Evolutionary conservation across 2,329 filamentous ascomycete genomes (phyloP).

Genomic region (Colletotrichum plurivorum): DNA sequence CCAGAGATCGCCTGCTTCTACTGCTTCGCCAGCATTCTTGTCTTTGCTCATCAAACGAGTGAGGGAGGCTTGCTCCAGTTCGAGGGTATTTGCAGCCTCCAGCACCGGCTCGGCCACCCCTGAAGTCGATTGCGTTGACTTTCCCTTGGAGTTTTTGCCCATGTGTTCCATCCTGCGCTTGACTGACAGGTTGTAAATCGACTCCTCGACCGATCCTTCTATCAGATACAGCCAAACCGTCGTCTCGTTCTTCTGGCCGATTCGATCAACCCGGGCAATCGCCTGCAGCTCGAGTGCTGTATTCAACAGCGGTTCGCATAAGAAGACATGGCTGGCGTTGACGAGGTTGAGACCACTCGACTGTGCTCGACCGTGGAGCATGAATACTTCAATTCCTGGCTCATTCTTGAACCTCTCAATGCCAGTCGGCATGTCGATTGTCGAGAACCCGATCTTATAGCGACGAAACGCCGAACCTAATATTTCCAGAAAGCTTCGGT

Average conservation of each 20-base stretch:
- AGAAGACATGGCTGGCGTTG: slow-evolving; percentile 93
- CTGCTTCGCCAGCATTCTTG: slow-evolving; percentile 82
- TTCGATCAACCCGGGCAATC: slow-evolving; percentile 94
- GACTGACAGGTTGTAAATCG: slow-evolving; percentile 90
- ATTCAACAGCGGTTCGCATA: slow-evolving; percentile 94
- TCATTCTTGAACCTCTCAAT: slow-evolving; percentile 84
- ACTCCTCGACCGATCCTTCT: slow-evolving; percentile 91
- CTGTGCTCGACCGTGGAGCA: slow-evolving; percentile 90
- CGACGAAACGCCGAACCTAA: slow-evolving; percentile 77
- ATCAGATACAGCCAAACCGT: slow-evolving; percentile 97
- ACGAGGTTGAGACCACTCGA: slow-evolving; percentile 92
- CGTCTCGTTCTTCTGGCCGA: slow-evolving; percentile 89
- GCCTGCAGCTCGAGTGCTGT: slow-evolving; percentile 95
- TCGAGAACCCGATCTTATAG: slow-evolving; percentile 81
- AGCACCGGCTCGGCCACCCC: slow-evolving; percentile 73
- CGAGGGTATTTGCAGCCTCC: slow-evolving; percentile 87
- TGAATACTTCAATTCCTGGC: slow-evolving; percentile 81
- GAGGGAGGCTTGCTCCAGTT: slow-evolving; percentile 82
- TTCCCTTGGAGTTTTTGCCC: slow-evolving; percentile 58
- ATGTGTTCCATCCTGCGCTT: slow-evolving; percentile 85
- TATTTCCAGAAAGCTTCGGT: slow-evolving; percentile 83
- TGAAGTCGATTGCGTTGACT: slow-evolving; percentile 57
- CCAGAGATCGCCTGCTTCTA: slow-evolving; percentile 87
- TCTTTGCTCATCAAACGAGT: slow-evolving; percentile 79
- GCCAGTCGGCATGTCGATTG: slow-evolving; percentile 78